These are phyloP conservation scores for Myriosclerotinia duriaeana DNA, from an alignment of 2,329 filamentous ascomycete genomes.

Conservation along the genomic window DNA sequence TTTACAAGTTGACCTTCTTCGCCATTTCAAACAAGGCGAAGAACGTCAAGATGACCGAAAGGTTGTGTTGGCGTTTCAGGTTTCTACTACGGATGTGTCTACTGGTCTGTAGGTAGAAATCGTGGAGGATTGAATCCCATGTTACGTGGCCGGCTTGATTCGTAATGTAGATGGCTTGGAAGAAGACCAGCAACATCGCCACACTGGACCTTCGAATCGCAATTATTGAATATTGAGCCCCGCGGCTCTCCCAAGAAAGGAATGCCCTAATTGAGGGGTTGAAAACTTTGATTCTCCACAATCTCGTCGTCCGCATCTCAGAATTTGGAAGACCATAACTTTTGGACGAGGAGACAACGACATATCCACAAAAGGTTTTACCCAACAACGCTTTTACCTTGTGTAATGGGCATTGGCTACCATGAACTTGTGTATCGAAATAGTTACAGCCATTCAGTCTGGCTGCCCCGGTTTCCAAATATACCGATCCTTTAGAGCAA, in stretches of 20 bases:
- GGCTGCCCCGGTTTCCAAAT: neutral
- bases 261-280: neutral
- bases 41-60: neutral
- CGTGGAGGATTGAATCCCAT: neutral
- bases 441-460: neutral
- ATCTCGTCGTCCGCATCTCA: neutral
- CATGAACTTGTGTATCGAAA: neutral
- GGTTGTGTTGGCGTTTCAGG: conserved; percentile 5
- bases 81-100: neutral
- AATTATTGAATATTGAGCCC: neutral
- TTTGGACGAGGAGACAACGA: neutral
- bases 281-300: neutral
- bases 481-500: neutral
- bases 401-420: neutral
- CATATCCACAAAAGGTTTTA: neutral
- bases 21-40: neutral
- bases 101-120: neutral
- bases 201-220: neutral
- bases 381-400: neutral
- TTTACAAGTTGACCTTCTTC: conserved; percentile 1
- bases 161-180: neutral
- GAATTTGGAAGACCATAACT: neutral
- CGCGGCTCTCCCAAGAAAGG: neutral
- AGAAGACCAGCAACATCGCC: neutral
- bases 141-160: conserved; percentile 6